These are phyloP conservation scores for Physcomitrium patens DNA, from an alignment of 225 moss, liverwort and hornwort species.

Conservation along the genomic window DNA sequence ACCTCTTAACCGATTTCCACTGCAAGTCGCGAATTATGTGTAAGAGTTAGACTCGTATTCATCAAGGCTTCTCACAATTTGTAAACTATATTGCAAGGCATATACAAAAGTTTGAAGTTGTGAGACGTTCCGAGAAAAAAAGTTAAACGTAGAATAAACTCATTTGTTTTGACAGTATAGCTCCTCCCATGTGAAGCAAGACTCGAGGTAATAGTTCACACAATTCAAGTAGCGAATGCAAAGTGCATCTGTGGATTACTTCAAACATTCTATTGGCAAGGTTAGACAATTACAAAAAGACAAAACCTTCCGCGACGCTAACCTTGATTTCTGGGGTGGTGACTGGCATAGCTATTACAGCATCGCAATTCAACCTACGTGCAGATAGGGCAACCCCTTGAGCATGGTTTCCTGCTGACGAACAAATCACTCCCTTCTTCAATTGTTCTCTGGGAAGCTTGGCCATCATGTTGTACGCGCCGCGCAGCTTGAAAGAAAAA, in stretches of 20 bases:
- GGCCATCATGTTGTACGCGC: slow-evolving; percentile 99
- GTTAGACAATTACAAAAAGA: not conserved
- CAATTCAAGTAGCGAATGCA: not conserved
- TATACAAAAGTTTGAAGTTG: not conserved
- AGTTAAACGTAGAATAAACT: not conserved
- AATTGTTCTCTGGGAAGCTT: slow-evolving; percentile 68
- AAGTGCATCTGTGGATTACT: not conserved
- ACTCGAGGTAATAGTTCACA: not conserved
- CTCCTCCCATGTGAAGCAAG: not conserved
- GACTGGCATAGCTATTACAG: slow-evolving; percentile 89
- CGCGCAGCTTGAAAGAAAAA: slow-evolving; percentile 93
- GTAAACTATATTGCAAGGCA: slow-evolving; percentile 4
- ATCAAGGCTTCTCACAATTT: not conserved
- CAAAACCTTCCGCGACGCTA: not conserved
- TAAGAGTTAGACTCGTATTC: not conserved
- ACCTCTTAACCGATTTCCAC: slow-evolving; percentile 86
- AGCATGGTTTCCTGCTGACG: slow-evolving; percentile 95
- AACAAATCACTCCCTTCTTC: slow-evolving; percentile 79
- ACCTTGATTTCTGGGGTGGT: slow-evolving; percentile 96
- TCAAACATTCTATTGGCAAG: not conserved
- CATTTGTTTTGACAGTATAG: not conserved
- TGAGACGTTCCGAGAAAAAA: not conserved
- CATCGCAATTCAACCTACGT: slow-evolving; percentile 67
- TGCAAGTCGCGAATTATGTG: slow-evolving; percentile 24
- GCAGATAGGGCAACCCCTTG: slow-evolving; percentile 95